A percentile compares a stretch with the other conserved stretches of the same genome.
Conservation (phyloP, 2,329 filamentous ascomycete species). For the Dothiorella sarmentorum region DNA sequence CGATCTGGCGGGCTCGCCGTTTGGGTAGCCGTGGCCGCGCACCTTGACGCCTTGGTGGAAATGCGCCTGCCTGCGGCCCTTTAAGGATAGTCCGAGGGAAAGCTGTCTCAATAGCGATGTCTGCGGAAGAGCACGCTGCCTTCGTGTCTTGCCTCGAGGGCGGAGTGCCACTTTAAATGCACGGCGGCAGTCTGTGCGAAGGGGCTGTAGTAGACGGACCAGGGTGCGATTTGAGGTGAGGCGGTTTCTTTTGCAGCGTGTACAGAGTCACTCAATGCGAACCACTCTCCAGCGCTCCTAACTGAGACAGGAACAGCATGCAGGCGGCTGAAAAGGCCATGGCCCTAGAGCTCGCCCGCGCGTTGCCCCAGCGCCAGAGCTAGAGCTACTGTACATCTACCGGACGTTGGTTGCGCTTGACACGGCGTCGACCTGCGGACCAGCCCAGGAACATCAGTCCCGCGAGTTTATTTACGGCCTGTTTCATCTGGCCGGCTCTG, state of each 20-base stretch:
- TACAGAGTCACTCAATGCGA: slow-evolving; percentile 19
- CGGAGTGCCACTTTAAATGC: slow-evolving; percentile 20
- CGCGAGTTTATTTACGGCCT: slow-evolving; percentile 4
- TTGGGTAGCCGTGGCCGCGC: slow-evolving; percentile 11
- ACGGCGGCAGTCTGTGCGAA: slow-evolving; percentile 18
- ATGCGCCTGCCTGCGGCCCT: slow-evolving; percentile 10
- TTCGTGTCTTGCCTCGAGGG: slow-evolving; percentile 16
- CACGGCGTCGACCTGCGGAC: slow-evolving; percentile 6
- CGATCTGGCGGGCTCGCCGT: background rate
- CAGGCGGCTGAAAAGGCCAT: slow-evolving; percentile 17
- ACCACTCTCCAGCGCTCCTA: slow-evolving; percentile 17
- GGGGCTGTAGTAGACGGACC: slow-evolving; percentile 15
- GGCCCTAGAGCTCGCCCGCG: slow-evolving; percentile 6
- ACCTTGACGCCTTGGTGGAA: slow-evolving; percentile 1
- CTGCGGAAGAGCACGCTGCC: slow-evolving; percentile 7
- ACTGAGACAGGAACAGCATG: slow-evolving; percentile 20
- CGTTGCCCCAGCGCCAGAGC: background rate
- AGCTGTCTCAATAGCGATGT: slow-evolving; percentile 19
- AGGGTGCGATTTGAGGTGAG: slow-evolving; percentile 14
- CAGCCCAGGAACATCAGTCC: background rate
- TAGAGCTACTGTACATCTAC: background rate
- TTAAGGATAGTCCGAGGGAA: slow-evolving; percentile 16
- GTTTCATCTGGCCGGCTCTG: slow-evolving; percentile 12
- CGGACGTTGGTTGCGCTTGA: slow-evolving; percentile 8
- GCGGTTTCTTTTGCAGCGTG: slow-evolving; percentile 20